Conservation (phyloP, 2,329 filamentous ascomycete species). For the Cladophialophora chaetospira region DNA sequence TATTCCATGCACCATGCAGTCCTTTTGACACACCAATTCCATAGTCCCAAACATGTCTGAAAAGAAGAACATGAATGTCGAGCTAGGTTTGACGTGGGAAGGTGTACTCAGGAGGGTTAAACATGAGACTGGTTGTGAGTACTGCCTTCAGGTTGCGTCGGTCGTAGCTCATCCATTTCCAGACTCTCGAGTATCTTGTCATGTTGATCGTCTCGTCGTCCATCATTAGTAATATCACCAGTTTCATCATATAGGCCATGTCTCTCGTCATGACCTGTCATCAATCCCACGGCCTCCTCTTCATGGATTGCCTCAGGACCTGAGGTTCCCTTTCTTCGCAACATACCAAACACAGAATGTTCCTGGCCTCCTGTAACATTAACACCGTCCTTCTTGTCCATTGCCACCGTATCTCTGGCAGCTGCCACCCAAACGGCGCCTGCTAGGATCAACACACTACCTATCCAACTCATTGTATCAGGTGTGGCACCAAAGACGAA, state of each 20-base stretch:
- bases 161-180: constrained; percentile 3
- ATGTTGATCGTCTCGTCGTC: background rate
- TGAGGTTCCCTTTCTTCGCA: background rate
- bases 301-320: background rate
- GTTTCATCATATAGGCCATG: constrained; percentile 7
- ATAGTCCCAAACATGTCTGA: too few relatives aligned
- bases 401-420: constrained; percentile 45
- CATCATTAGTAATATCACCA: background rate
- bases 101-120: too few relatives aligned
- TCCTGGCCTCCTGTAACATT: background rate
- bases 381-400: constrained; percentile 30
- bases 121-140: too few relatives aligned
- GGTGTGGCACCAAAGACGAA: constrained; percentile 64
- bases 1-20: too few relatives aligned
- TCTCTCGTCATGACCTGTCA: constrained; percentile 18
- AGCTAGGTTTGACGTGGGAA: too few relatives aligned
- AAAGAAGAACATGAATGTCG: too few relatives aligned
- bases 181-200: constrained; percentile 1
- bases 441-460: constrained; percentile 65
- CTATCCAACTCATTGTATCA: constrained; percentile 59
- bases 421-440: constrained; percentile 67
- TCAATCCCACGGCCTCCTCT: constrained; percentile 21
- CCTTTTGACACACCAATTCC: too few relatives aligned
- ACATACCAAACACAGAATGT: constrained; percentile 7
- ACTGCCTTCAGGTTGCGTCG: too few relatives aligned